Evolutionary conservation across 2,329 filamentous ascomycete species (phyloP), one percentile per base, ranked within the genome.

Genomic region (Dactylonectria macrodidyma): DNA sequence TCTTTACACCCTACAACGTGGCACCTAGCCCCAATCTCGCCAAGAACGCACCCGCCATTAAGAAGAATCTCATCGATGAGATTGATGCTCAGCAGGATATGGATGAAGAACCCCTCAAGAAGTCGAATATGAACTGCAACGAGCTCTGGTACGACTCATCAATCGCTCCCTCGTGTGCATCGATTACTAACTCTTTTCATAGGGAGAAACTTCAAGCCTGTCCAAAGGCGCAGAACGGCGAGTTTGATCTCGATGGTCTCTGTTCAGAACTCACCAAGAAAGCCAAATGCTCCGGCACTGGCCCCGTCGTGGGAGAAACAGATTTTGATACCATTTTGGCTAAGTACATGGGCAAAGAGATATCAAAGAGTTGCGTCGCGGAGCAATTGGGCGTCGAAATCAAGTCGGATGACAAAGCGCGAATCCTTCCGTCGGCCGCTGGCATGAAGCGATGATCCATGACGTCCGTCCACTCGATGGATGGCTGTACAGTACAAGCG

Each of bases 231-330:
- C 93, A 95, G 78, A 93, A 90, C 65, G 95, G 95, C 74, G 95
- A 97, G 74, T 94, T 98, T 72, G 96, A 99, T 73, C 92, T 99
- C 56, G 96, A 99, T 78, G 91, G 92, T 38, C 88, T 99, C 26
- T 99, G 96, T 83, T 93, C 92, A 5, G 95, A 99, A 79, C 89
- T 99, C 14, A 93, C 95, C 71, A 93, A 95, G 80, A 99, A 99
- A 84, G 96, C 96, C 65, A 96, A 95, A 78, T 99, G 96, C 81
- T 97, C 95, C 0, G 93, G 97, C 73, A 92, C 88, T 19, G 95
- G 96, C 16, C 94, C 97, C 12, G 94, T 97, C 19, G 93, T 99
- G 26, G 92, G 95, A 69, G 91, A 97, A 82, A 90, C 90, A 62
- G 95, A 98, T 76, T 97, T 98, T 75, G 93, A 97, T 78, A 89